Evolutionary conservation across 148 eudicot genomes (phyloP), one percentile per base, ranked within the genome.

Genomic region (Camellia granthamiana): DNA sequence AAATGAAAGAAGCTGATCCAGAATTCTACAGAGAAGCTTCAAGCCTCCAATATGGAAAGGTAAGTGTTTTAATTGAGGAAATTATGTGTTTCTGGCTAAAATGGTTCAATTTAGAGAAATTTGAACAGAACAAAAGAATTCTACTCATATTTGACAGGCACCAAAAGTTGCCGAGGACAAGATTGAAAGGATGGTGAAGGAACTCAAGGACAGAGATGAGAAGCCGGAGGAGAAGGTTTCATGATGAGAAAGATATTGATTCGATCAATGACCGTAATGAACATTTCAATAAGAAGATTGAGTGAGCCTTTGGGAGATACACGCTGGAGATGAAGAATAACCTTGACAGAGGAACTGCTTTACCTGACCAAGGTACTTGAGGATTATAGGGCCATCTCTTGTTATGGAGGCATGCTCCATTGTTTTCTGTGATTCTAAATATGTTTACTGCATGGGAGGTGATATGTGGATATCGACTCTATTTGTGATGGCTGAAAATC

Each of bases 201-300:
- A 96, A 86, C 97, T 96, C 75, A 93, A 84, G 75, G 97, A 90
- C 60, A 91, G 93, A 88, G 99, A 96, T 0, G 98, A 92, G 81
- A 96, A 93, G 80, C 82, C 76, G 99, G 87, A 91, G 99, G 88
- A 92, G 99, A 80, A 93, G 76, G 87, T 93, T 84, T 73, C 93
- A 82, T 54, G 99, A 95, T 73, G 98, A 95, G 80, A 93, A 93
- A 84, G 99, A 95, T 85, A 90, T 93, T 75, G 97, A 93, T 84
- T 93, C 99, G 0, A 93, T 95, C 81, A 95, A 95, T 81, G 99
- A 95, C 68, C 99, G 99, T 71, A 95, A 95, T 77, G 99, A 93
- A 83, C 99, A 95, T 81, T 95, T 95, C 91, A 95, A 95, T 82
- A 95, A 93, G 89, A 95, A 95, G 95, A 93, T 95, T 81, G 99